phyloP scores from a whole-genome alignment of 371 early-diverging fungal genomes.

The Apophysomyces trapeziformis region DNA sequence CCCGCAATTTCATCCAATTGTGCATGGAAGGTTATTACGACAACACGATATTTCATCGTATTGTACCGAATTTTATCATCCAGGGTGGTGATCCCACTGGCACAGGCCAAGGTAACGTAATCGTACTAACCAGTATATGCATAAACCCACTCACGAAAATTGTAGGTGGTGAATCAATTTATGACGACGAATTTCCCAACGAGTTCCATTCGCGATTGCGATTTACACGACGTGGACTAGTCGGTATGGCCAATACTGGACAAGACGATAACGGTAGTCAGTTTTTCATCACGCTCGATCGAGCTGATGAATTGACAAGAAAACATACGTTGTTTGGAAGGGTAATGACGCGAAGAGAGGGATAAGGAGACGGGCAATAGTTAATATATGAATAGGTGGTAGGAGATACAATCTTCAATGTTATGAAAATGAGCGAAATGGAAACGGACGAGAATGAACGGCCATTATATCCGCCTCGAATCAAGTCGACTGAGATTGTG shows the following conservation, averaged over 20 bases:
- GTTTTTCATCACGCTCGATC: constrained; percentile 93
- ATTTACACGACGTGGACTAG: constrained; percentile 86
- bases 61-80: constrained; percentile 87
- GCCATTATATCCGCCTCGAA: constrained; percentile 79
- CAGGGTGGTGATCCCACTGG: constrained; percentile 98
- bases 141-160: neutral
- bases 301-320: constrained; percentile 82
- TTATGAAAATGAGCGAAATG: constrained; percentile 83
- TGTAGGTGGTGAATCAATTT: constrained; percentile 88
- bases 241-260: constrained; percentile 92
- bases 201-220: constrained; percentile 93
- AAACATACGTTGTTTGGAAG: constrained; percentile 94
- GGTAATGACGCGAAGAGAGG: constrained; percentile 37
- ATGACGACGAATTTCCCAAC: constrained; percentile 83
- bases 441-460: constrained; percentile 82
- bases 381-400: constrained; percentile 61
- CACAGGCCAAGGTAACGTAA: constrained; percentile 64
- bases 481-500: constrained; percentile 72
- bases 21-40: constrained; percentile 87
- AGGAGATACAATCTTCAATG: constrained; percentile 91
- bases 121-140: constrained; percentile 7
- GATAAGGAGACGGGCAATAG: neutral
- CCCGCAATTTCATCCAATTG: constrained; percentile 93
- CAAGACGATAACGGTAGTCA: constrained; percentile 84
- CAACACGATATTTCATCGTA: constrained; percentile 85